Conservation (phyloP, 148 eudicot species). For the Arctostaphylos glauca region DNA sequence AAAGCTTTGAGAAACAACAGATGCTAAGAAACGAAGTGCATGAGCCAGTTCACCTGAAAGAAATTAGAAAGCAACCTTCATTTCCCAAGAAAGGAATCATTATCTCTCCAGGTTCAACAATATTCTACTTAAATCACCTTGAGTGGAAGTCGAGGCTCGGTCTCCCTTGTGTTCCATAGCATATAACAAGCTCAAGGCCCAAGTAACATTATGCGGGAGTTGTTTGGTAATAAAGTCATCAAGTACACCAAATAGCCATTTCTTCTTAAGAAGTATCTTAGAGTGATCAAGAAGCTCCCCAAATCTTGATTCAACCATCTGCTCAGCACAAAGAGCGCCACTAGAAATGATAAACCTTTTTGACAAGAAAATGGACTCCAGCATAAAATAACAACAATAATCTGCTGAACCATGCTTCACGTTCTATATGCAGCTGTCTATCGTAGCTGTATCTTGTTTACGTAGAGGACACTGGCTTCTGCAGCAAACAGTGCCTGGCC, state of each 20-base stretch:
- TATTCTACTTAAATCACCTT: conserved; percentile 52
- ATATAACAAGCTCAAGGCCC: conserved; percentile 95
- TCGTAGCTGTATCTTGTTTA: not conserved
- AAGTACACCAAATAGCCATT: conserved; percentile 81
- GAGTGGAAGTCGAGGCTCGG: conserved; percentile 84
- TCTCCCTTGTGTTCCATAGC: conserved; percentile 93
- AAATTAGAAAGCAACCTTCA: conserved; percentile 3
- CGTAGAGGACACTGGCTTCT: not conserved
- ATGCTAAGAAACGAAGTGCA: conserved; percentile 92
- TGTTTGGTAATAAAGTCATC: conserved; percentile 89
- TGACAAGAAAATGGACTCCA: not conserved
- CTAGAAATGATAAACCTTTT: not conserved
- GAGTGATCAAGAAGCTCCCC: conserved; percentile 75
- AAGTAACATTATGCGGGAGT: conserved; percentile 96
- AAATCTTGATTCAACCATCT: conserved; percentile 94
- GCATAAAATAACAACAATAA: not conserved
- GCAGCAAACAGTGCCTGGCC: not conserved
- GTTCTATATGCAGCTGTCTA: not conserved
- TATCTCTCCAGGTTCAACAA: not conserved
- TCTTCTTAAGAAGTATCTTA: conserved; percentile 62
- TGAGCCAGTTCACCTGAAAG: conserved; percentile 90
- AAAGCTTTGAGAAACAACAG: conserved; percentile 97
- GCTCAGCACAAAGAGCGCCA: conserved; percentile 24
- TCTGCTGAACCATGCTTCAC: not conserved
- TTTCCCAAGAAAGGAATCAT: not conserved